Conservation (phyloP, 2,329 filamentous ascomycete genomes). For the Zymoseptoria ardabiliae region DNA sequence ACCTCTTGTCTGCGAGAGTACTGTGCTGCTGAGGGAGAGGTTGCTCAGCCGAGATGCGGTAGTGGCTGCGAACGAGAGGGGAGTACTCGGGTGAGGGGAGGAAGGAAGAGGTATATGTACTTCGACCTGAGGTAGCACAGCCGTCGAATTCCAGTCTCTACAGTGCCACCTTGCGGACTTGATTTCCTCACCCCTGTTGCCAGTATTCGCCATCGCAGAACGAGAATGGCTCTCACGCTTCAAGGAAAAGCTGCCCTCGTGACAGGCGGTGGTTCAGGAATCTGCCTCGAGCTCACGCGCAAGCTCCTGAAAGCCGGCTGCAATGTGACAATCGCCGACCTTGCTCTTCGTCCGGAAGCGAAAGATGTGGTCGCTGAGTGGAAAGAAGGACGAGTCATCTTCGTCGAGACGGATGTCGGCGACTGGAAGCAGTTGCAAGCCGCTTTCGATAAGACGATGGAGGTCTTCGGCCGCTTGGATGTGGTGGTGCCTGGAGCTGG, state of each 20-base stretch:
- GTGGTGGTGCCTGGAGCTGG: conserved; percentile 38
- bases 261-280: conserved; percentile 23
- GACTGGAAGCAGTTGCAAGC: conserved; percentile 42
- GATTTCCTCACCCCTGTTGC: background rate
- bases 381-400: conserved; percentile 29
- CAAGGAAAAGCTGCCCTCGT: conserved; percentile 19
- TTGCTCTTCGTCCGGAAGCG: conserved; percentile 39
- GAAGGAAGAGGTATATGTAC: background rate
- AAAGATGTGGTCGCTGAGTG: too few species aligned
- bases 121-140: background rate
- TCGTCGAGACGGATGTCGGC: conserved; percentile 38
- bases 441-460: conserved; percentile 40
- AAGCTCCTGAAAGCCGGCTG: conserved; percentile 33
- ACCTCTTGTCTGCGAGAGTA: background rate
- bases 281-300: conserved; percentile 12
- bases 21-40: background rate
- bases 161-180: background rate
- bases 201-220: background rate
- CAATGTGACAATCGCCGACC: conserved; percentile 39
- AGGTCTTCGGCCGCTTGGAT: conserved; percentile 37
- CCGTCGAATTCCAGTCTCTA: background rate
- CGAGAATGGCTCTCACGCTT: conserved; percentile 9
- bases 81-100: background rate
- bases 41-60: background rate
- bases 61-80: background rate